Evolutionary conservation across 2,329 filamentous ascomycete genomes (phyloP).

Genomic region (Didymella pinodella): DNA sequence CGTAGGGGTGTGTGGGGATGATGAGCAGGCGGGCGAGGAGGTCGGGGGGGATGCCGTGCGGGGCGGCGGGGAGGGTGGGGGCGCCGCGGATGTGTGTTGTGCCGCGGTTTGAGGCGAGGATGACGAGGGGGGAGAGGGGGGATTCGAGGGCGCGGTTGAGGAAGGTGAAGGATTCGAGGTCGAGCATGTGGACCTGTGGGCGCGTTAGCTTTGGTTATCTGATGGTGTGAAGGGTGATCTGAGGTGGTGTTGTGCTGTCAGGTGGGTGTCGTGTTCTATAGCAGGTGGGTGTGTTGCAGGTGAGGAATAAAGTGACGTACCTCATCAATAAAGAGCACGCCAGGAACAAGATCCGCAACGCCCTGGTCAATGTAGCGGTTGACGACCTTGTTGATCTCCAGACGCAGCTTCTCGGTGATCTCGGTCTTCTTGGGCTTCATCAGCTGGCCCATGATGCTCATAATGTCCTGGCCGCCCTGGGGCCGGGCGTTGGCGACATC

Average conservation of each 20-base stretch:
- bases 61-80: constrained; percentile 69
- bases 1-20: constrained; percentile 91
- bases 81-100: constrained; percentile 90
- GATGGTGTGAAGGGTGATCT: too few relatives aligned
- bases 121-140: constrained; percentile 92
- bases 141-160: constrained; percentile 98
- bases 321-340: constrained; percentile 98
- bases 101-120: constrained; percentile 95
- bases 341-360: constrained; percentile 95
- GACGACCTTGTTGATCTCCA: constrained; percentile 99
- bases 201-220: not conserved
- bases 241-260: too few relatives aligned
- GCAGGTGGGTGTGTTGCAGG: constrained; percentile 25
- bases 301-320: constrained; percentile 57
- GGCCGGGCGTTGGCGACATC: constrained; percentile 95
- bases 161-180: constrained; percentile 99
- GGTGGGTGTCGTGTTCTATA: too few relatives aligned
- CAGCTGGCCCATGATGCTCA: constrained; percentile 99
- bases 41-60: constrained; percentile 93
- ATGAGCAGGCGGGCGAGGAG: constrained; percentile 94
- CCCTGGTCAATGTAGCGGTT: constrained; percentile 99
- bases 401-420: constrained; percentile 94
- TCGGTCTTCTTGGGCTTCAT: constrained; percentile 99
- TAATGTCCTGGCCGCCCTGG: constrained; percentile 97
- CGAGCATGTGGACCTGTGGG: constrained; percentile 95